Conservation (phyloP, 2,329 filamentous ascomycete species). For the Alternaria ethzedia region DNA sequence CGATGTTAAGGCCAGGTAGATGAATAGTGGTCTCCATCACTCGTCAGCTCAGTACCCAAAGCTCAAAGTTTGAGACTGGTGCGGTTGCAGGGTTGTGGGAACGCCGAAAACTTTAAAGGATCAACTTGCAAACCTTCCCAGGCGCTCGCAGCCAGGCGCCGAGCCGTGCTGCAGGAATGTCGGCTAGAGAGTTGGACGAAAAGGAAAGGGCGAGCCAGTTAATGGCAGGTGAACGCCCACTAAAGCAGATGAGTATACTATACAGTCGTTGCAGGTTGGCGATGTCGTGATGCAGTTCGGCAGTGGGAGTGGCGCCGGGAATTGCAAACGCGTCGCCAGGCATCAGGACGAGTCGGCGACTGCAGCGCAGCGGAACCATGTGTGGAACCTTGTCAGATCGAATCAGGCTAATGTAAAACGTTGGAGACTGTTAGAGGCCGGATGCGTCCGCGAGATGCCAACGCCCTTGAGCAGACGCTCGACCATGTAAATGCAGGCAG, state of each 20-base stretch:
- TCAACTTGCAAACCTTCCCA: conserved; percentile 38
- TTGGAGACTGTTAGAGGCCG: conserved; percentile 39
- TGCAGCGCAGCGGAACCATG: conserved; percentile 15
- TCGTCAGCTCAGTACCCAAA: conserved; percentile 36
- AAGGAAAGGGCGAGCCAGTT: conserved; percentile 13
- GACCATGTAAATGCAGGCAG: conserved; percentile 2
- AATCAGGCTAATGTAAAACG: conserved; percentile 47
- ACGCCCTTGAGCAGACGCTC: conserved; percentile 7
- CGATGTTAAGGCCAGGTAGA: conserved; percentile 34
- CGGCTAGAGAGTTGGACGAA: conserved; percentile 17
- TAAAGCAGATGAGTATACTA: conserved; percentile 5
- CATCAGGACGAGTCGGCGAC: conserved; percentile 15
- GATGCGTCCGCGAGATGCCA: conserved; percentile 34
- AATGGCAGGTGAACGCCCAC: conserved; percentile 11
- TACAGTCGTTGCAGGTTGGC: conserved; percentile 4
- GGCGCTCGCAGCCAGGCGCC: conserved; percentile 29
- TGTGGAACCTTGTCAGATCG: conserved; percentile 40
- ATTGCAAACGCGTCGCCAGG: conserved; percentile 17
- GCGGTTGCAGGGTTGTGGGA: conserved; percentile 45
- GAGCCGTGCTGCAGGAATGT: conserved; percentile 31
- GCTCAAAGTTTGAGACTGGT: conserved; percentile 47
- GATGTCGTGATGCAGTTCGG: conserved; percentile 21
- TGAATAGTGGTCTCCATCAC: conserved; percentile 36
- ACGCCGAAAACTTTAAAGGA: conserved; percentile 47
- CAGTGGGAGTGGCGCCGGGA: conserved; percentile 21